Evolutionary conservation across 1,139 yeast species (phyloP).

Genomic region (Oligophagozyma castellii): DNA sequence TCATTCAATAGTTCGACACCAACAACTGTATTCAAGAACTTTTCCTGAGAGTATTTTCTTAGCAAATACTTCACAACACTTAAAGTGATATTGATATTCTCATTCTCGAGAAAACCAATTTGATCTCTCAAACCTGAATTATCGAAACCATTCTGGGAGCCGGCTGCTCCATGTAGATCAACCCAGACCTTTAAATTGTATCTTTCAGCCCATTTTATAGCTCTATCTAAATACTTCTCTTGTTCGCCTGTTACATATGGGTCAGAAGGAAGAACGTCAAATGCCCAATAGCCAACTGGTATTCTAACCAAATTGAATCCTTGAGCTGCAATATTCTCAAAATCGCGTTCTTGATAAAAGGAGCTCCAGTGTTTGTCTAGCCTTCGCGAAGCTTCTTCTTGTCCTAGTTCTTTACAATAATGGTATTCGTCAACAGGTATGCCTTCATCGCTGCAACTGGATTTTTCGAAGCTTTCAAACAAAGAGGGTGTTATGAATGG

Average conservation of each 20-base stretch:
- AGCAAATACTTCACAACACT: slow-evolving; percentile 27
- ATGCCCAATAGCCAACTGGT: slow-evolving; percentile 97
- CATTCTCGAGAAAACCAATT: slow-evolving; percentile 44
- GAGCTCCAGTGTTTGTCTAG: slow-evolving; percentile 64
- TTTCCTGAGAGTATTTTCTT: slow-evolving; percentile 51
- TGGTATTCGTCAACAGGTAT: slow-evolving; percentile 83
- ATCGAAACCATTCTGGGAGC: slow-evolving; percentile 96
- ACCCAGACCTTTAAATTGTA: slow-evolving; percentile 68
- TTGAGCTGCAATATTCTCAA: slow-evolving; percentile 40
- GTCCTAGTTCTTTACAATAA: slow-evolving; percentile 49
- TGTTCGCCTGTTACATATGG: slow-evolving; percentile 90
- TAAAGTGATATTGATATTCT: slow-evolving; percentile 27
- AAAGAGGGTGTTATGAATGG: slow-evolving; percentile 78
- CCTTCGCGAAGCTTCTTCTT: slow-evolving; percentile 36
- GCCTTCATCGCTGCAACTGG: slow-evolving; percentile 21
- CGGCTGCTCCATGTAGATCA: slow-evolving; percentile 92
- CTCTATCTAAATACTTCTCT: slow-evolving; percentile 53
- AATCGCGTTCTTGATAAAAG: slow-evolving; percentile 68
- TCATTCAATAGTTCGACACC: slow-evolving; percentile 85
- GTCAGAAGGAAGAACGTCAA: slow-evolving; percentile 45
- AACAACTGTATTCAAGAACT: slow-evolving; percentile 56
- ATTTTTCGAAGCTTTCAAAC: slow-evolving; percentile 35
- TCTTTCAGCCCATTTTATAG: slow-evolving; percentile 60
- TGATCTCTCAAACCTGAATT: slow-evolving; percentile 77
- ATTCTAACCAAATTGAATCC: slow-evolving; percentile 83